Evolutionary conservation across 2,329 filamentous ascomycete species (phyloP), one percentile per base, ranked within the genome.

Genomic region (Neonectria hederae): DNA sequence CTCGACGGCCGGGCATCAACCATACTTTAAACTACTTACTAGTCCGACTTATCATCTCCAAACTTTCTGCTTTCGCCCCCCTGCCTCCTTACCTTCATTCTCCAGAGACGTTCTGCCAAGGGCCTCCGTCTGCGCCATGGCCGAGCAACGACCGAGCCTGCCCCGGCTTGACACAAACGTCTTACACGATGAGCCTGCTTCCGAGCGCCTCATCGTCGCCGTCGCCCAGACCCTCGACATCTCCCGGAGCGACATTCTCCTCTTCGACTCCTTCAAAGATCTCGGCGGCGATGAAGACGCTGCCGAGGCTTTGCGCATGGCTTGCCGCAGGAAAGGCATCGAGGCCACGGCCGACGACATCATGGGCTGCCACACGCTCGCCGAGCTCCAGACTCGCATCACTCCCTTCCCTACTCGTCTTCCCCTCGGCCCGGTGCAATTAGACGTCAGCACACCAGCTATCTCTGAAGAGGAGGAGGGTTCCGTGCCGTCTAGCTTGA

Each of bases 191-290:
- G 64, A 71, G 6, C 60, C 74, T 7, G 49, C 71, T 22, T 69
- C 77, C 42, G 75, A 78, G n/a, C 71, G 75, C 13, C 72, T 82
- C 19, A 70, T 76, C 30, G 66, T 70, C 19, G 77, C 75, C 22
- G 72, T 82, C 40, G 75, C 81, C 3, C 72, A 78, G 26, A 77
- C 81, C 1, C 75, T 84, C 10, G 72, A 75, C 17, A 72, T 81
- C 4, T 70, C 76, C 2, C 62, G 65, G 7, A 62, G 72, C 22
- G 67, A 72, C 1, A 74, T 83, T 14, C 71, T 75, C 14, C 69
- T 80, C 7, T 76, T 79, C 60, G 79, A 81, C 62, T 84, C 82
- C 13, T 84, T 84, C 57, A 67, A 70, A 48, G 82, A 84, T 24
- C 72, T 83, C 9, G 82, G 83, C 38, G 80, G 83, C 52, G 75